A percentile compares a stretch with the other conserved stretches of the same genome.
phyloP scores from a whole-genome alignment of 768 basidiomycete species.

The Tylopilus sp. region DNA sequence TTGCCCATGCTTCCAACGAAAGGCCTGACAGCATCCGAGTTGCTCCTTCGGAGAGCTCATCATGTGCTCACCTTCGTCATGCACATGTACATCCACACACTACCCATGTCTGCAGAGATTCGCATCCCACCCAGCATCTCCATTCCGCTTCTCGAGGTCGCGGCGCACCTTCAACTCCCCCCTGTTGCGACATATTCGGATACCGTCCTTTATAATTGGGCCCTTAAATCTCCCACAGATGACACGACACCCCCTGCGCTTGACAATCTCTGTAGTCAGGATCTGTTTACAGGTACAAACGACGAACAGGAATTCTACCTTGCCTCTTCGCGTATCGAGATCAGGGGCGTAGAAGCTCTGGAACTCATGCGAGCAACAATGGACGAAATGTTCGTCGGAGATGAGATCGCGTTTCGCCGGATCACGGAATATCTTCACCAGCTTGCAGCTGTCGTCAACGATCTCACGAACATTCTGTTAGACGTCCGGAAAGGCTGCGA shows the following conservation, averaged over 20 bases:
- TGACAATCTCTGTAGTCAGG: conserved; percentile 60
- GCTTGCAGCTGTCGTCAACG: conserved; percentile 64
- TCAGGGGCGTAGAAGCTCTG: conserved; percentile 82
- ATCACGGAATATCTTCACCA: conserved; percentile 59
- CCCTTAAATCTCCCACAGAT: conserved; percentile 29
- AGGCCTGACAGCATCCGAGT: conserved; percentile 47
- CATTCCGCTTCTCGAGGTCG: conserved; percentile 72
- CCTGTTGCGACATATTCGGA: conserved; percentile 90
- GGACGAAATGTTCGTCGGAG: conserved; percentile 84
- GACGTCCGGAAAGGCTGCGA: conserved; percentile 67
- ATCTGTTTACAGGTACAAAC: conserved; percentile 70
- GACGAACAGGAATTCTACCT: conserved; percentile 91
- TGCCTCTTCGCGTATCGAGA: conserved; percentile 80
- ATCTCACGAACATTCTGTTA: conserved; percentile 57
- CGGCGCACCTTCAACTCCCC: conserved; percentile 69
- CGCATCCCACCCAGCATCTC: conserved; percentile 68
- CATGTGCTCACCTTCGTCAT: conserved; percentile 68
- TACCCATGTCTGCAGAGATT: conserved; percentile 45
- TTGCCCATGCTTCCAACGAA: conserved; percentile 50
- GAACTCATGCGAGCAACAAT: conserved; percentile 79
- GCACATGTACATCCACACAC: conserved; percentile 76
- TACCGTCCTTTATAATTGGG: conserved; percentile 88
- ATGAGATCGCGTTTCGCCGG: conserved; percentile 59
- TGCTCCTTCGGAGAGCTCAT: conserved; percentile 66
- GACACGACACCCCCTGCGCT: conserved; percentile 36